Base-by-base conservation (phyloP, 164 flowering plant species). In the Liquidambar formosana region DNA sequence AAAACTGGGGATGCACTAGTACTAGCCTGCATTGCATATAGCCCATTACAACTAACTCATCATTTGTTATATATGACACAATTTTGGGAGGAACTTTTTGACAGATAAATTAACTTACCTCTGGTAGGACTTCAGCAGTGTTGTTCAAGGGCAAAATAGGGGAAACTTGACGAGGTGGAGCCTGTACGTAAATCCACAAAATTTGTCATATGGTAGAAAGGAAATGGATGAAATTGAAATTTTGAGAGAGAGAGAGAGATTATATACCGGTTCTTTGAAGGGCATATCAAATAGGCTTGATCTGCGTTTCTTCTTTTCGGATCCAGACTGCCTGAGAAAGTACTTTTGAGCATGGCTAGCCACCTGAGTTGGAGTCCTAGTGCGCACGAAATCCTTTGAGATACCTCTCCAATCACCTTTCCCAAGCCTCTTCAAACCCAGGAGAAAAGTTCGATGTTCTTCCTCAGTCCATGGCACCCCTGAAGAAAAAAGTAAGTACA, bases 351-450 rank as follows among this genome's bases (percentile, higher is more conserved):
- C 41, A 33, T 33, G 41, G 41, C 41, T 33, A 33, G 41, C 41
- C 41, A 33, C 82, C 60, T 81, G 87, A 14, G 83, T 75, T 8
- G 87, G 81, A 10, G 81, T 77, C 68, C 84, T 79, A 0, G 84
- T 77, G 1, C 53, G 70, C 16, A 83, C 87, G 73, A 58, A 83
- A 0, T 71, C 75, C 70, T 53, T 79, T 41, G 87, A 63, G 27
- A 83, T 83, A 21, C 80, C 87, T 57, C 72, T 75, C 87, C 86
- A 83, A 26, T 80, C 81, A 5, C 86, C 81, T 78, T 77, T 83
- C 11, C 86, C 86, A 8, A 81, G 78, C 61, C 51, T 69, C 38
- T 71, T 54, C 57, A 83, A 54, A 2, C 87, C 87, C 2, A n/a
- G 72, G 21, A 83, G 61, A 58, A 83, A 83, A 3, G 45, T 64